Conservation (phyloP, 352 stramenopile species). For the Globisporangium echinulatum region DNA sequence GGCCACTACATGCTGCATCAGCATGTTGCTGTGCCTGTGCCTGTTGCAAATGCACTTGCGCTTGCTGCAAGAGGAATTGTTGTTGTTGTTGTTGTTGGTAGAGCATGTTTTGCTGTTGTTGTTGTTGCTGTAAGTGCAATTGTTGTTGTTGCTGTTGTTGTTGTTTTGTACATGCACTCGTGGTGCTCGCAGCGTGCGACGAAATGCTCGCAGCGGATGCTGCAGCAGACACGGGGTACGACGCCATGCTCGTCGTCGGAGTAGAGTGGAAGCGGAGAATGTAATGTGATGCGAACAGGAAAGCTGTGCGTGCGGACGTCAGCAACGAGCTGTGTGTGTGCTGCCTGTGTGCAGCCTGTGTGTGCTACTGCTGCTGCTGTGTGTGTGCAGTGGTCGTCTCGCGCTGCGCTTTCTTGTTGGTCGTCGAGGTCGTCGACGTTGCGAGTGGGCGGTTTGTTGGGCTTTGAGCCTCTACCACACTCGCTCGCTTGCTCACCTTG, state of each 20-base stretch:
- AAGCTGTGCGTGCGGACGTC: too few relatives aligned
- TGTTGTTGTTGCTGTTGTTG: constrained; percentile 15
- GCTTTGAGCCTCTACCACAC: too few relatives aligned
- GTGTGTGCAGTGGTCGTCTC: too few relatives aligned
- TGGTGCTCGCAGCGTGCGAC: constrained; percentile 10
- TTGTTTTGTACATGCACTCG: not conserved
- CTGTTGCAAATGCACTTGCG: constrained; percentile 6
- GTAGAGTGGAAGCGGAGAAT: too few relatives aligned
- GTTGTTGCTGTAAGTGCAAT: constrained; percentile 3
- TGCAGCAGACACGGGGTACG: constrained; percentile 15
- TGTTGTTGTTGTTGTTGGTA: constrained; percentile 3
- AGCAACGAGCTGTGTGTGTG: too few relatives aligned
- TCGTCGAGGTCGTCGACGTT: too few relatives aligned
- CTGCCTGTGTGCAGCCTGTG: too few relatives aligned
- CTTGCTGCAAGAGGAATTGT: constrained; percentile 11
- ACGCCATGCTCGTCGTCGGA: constrained; percentile 15
- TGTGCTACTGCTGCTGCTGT: too few relatives aligned
- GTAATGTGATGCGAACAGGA: too few relatives aligned
- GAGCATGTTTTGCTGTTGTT: constrained; percentile 12
- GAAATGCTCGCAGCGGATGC: constrained; percentile 6
- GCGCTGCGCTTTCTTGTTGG: too few relatives aligned
- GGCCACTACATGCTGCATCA: not conserved
- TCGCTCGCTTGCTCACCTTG: not conserved
- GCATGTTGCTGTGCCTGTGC: not conserved
- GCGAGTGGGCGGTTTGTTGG: too few relatives aligned